A percentile compares a stretch with the other conserved stretches of the same genome.
Conservation (phyloP, 768 basidiomycete genomes). For the Hypholoma sublateritium region DNA sequence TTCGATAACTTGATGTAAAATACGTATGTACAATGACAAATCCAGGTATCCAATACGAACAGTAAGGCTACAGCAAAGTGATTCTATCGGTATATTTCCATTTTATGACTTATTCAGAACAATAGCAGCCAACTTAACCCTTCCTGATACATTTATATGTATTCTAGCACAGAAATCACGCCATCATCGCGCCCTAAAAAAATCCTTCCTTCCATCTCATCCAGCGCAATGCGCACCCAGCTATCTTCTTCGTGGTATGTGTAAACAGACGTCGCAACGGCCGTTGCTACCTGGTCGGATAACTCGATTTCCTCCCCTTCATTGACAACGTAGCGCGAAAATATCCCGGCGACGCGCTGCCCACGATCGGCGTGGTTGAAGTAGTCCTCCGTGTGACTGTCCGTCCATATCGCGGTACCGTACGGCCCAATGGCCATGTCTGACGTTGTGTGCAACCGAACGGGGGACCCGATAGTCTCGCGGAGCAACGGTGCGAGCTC, state of each 20-base stretch:
- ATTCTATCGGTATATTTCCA: too few relatives aligned
- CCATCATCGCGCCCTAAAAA: constrained; percentile 46
- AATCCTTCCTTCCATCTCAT: constrained; percentile 48
- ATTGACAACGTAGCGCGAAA: constrained; percentile 10
- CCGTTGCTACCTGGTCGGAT: constrained; percentile 26
- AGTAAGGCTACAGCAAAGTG: too few relatives aligned
- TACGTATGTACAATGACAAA: background rate
- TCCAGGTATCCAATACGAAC: background rate
- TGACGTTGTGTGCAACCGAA: constrained; percentile 55
- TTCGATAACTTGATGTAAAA: constrained; percentile 3
- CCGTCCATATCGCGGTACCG: constrained; percentile 68
- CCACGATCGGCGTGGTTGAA: constrained; percentile 45
- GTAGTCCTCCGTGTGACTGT: constrained; percentile 57
- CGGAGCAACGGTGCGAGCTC: constrained; percentile 31
- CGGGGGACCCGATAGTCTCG: constrained; percentile 50
- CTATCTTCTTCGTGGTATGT: constrained; percentile 42
- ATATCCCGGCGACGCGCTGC: constrained; percentile 58
- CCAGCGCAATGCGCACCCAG: constrained; percentile 49
- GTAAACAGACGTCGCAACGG: constrained; percentile 42
- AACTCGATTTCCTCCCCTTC: constrained; percentile 21
- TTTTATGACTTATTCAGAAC: too few relatives aligned
- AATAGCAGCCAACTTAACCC: background rate
- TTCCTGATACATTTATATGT: constrained; percentile 27
- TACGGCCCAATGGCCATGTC: constrained; percentile 54
- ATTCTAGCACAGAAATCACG: constrained; percentile 50